phyloP scores from a whole-genome alignment of 768 basidiomycete species.

The Mrakia blollopis region DNA sequence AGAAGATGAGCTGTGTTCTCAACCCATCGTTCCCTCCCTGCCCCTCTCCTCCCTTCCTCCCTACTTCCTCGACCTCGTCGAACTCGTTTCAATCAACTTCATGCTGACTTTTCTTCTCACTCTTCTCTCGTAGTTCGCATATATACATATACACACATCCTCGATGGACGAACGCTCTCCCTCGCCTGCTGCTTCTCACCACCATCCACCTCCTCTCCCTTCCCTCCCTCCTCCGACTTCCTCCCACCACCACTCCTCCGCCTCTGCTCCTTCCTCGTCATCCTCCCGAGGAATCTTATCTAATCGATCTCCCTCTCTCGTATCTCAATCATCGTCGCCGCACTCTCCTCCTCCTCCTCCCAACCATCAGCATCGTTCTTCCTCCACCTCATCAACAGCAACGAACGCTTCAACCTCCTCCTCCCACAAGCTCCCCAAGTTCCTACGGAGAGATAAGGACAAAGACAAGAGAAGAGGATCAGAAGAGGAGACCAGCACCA shows the following conservation, averaged over 20 bases:
- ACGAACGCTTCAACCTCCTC: conserved; percentile 17
- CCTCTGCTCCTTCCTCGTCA: neutral
- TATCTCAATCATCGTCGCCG: conserved; percentile 14
- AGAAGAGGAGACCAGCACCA: neutral
- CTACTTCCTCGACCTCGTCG: no score
- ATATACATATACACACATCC: no score
- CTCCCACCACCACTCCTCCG: neutral
- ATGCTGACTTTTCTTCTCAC: neutral
- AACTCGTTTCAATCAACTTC: neutral
- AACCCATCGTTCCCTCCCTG: no score
- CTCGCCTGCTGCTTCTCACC: neutral
- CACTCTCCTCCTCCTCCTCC: conserved; percentile 68
- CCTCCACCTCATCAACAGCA: conserved; percentile 10
- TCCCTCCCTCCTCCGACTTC: neutral
- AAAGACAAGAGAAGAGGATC: conserved; percentile 9
- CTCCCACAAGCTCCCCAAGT: conserved; percentile 21
- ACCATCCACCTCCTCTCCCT: neutral
- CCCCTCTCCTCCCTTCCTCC: neutral
- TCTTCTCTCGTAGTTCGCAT: neutral
- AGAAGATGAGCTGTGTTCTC: neutral
- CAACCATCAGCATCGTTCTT: conserved; percentile 75
- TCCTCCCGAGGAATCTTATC: neutral
- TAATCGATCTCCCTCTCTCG: conserved; percentile 21
- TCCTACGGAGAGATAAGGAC: conserved; percentile 19
- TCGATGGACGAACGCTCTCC: neutral